A percentile compares a stretch with the other conserved stretches of the same genome.
phyloP scores from a whole-genome alignment of 495 filamentous ascomycete species.

The Immersiella caudata region DNA sequence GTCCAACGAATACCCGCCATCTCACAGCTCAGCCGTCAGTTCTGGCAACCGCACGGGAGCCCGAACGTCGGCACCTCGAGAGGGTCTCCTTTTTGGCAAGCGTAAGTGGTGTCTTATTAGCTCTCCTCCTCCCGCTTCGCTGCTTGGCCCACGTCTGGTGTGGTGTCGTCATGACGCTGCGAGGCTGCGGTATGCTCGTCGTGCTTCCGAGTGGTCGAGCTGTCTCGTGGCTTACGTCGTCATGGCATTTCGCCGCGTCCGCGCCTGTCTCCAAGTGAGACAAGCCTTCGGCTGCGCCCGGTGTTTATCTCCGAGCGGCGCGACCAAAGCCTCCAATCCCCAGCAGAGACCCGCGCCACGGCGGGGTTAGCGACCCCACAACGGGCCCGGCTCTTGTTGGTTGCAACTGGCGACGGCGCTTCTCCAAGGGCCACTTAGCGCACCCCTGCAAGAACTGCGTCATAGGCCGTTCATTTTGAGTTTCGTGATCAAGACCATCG shows the following conservation, averaged over 20 bases:
- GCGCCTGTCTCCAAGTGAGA: conserved; percentile 16
- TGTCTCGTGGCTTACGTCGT: conserved; percentile 18
- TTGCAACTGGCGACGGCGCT: neutral
- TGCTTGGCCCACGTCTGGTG: neutral
- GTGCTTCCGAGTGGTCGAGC: conserved; percentile 6
- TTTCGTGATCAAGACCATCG: neutral
- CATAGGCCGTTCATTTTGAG: conserved; percentile 2
- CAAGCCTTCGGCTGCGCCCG: conserved; percentile 7
- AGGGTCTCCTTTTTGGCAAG: conserved; percentile 23
- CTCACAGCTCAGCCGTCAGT: too few relatives aligned
- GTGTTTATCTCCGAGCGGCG: conserved; percentile 12
- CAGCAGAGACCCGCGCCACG: neutral
- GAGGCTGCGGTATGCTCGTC: conserved; percentile 16
- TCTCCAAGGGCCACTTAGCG: neutral
- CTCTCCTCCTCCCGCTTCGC: conserved; percentile 4
- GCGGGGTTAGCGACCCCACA: neutral
- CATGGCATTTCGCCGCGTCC: conserved; percentile 2
- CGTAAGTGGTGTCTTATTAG: conserved; percentile 15
- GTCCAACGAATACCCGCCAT: conserved; percentile 22
- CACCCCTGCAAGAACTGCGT: conserved; percentile 23
- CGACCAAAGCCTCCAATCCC: neutral
- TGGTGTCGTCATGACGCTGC: conserved; percentile 7
- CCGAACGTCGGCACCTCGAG: conserved; percentile 10
- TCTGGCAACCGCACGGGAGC: neutral
- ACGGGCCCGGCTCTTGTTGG: neutral